These are phyloP conservation scores for Penicillium verhagenii DNA, from an alignment of 495 filamentous ascomycete genomes.

Conservation along the genomic window DNA sequence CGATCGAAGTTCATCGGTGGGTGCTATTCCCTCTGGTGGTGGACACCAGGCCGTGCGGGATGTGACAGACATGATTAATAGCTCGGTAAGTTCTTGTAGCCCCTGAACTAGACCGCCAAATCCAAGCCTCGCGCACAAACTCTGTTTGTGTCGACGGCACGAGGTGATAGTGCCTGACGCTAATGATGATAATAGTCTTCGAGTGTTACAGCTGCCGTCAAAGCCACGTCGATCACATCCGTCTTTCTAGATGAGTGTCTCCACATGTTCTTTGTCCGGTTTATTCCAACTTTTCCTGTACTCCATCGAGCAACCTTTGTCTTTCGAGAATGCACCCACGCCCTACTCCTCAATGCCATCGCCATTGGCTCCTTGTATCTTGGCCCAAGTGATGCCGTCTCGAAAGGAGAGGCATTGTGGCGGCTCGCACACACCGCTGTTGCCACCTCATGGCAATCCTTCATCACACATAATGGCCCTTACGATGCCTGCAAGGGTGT, in stretches of 20 bases:
- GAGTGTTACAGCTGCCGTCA: slow-evolving; percentile 46
- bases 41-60: slow-evolving; percentile 48
- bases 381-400: slow-evolving; percentile 44
- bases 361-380: slow-evolving; percentile 51
- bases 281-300: slow-evolving; percentile 50
- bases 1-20: slow-evolving; percentile 39
- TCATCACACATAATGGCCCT: slow-evolving; percentile 46
- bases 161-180: background rate
- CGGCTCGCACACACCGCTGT: slow-evolving; percentile 48
- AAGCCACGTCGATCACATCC: slow-evolving; percentile 46
- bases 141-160: too few species aligned
- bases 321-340: slow-evolving; percentile 49
- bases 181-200: slow-evolving; percentile 32
- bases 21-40: slow-evolving; percentile 42
- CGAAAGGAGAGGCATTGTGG: slow-evolving; percentile 50
- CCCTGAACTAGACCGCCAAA: background rate
- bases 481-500: slow-evolving; percentile 49
- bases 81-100: slow-evolving; percentile 32
- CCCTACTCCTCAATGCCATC: slow-evolving; percentile 48
- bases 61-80: slow-evolving; percentile 49
- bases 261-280: slow-evolving; percentile 52
- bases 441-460: slow-evolving; percentile 50
- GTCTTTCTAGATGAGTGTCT: slow-evolving; percentile 50
- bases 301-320: slow-evolving; percentile 50
- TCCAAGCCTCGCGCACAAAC: background rate